phyloP scores from a whole-genome alignment of 2,329 filamentous ascomycete species.

The Talaromyces sp. region DNA sequence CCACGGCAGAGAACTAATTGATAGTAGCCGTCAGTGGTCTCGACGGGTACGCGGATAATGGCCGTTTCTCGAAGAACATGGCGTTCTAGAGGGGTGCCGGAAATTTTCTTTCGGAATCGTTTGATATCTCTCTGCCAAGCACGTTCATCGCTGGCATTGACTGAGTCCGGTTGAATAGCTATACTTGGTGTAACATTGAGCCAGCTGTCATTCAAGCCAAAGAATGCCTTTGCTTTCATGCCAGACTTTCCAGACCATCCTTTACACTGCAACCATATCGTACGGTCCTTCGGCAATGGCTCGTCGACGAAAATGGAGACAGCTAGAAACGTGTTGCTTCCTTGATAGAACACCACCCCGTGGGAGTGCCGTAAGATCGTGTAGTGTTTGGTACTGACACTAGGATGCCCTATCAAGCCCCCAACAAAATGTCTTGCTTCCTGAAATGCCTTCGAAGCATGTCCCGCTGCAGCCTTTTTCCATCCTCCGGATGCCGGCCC shows the following conservation, averaged over 20 bases:
- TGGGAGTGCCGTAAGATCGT: slow-evolving; percentile 66
- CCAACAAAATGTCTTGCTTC: slow-evolving; percentile 66
- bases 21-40: slow-evolving; percentile 66
- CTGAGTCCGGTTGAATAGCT: slow-evolving; percentile 48
- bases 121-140: slow-evolving; percentile 67
- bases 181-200: slow-evolving; percentile 65
- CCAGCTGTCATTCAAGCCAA: slow-evolving; percentile 62
- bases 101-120: slow-evolving; percentile 60
- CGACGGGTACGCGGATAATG: slow-evolving; percentile 63
- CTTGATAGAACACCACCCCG: slow-evolving; percentile 65
- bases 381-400: slow-evolving; percentile 64
- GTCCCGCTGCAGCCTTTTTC: slow-evolving; percentile 11
- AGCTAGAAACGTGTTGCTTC: slow-evolving; percentile 61
- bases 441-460: slow-evolving; percentile 37
- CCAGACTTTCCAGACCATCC: slow-evolving; percentile 68
- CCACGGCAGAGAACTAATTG: slow-evolving; percentile 63
- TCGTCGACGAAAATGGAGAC: slow-evolving; percentile 64
- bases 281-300: slow-evolving; percentile 57
- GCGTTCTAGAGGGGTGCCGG: slow-evolving; percentile 45
- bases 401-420: slow-evolving; percentile 62
- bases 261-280: slow-evolving; percentile 66
- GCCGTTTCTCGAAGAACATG: slow-evolving; percentile 63
- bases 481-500: slow-evolving; percentile 1
- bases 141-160: slow-evolving; percentile 60
- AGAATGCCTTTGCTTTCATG: slow-evolving; percentile 63